Conservation (phyloP, 2,329 filamentous ascomycete genomes). For the Keithomyces neogunnii region DNA sequence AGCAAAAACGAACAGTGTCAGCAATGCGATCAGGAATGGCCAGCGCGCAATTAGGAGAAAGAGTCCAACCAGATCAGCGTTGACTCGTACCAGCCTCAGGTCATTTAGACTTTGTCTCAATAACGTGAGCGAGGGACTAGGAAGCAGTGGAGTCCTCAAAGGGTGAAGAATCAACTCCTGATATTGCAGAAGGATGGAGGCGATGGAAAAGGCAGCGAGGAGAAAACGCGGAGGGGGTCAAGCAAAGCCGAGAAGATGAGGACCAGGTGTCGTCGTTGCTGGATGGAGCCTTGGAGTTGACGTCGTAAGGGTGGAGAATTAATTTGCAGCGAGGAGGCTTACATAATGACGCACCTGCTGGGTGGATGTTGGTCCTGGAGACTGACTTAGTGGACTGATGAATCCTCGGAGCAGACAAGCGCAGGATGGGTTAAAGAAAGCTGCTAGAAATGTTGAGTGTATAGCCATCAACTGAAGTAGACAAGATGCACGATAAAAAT, state of each 20-base stretch:
- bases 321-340: too few species aligned
- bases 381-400: too few species aligned
- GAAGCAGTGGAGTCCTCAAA: not conserved
- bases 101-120: conserved; percentile 12
- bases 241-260: not conserved
- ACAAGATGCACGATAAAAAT: too few species aligned
- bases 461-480: too few species aligned
- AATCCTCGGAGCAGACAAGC: too few species aligned
- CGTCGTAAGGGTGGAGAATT: too few species aligned
- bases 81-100: conserved; percentile 26
- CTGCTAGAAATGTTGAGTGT: too few species aligned
- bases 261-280: not conserved
- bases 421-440: too few species aligned
- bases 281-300: not conserved
- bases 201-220: not conserved
- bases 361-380: too few species aligned
- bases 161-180: not conserved
- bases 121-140: conserved; percentile 1
- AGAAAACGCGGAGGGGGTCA: not conserved
- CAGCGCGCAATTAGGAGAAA: conserved; percentile 24
- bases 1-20: conserved; percentile 21
- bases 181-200: not conserved
- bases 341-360: too few species aligned
- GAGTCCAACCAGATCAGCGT: conserved; percentile 35
- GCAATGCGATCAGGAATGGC: conserved; percentile 20